Evolutionary conservation across 1,284 basidiomycete genomes (phyloP).

Genomic region (Trichosporon faecale): DNA sequence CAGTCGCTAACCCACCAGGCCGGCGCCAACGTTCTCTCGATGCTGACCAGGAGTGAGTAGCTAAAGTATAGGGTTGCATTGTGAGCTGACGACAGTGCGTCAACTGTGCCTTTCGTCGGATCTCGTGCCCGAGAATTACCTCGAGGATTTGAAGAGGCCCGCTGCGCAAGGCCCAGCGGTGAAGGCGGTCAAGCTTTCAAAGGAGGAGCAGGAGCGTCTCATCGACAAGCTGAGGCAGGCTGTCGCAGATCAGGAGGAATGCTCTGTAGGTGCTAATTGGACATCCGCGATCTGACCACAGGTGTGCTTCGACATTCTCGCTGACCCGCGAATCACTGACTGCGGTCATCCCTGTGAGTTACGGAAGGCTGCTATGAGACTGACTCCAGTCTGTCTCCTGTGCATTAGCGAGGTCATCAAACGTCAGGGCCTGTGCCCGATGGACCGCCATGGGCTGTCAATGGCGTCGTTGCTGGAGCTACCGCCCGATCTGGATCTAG

Average conservation of each 20-base stretch:
- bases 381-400: slow-evolving; percentile 58
- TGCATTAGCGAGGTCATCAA: slow-evolving; percentile 61
- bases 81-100: slow-evolving; percentile 57
- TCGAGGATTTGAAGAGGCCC: slow-evolving; percentile 60
- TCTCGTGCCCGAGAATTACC: slow-evolving; percentile 69
- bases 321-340: slow-evolving; percentile 70
- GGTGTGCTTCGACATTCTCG: slow-evolving; percentile 66
- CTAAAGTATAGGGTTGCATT: not conserved
- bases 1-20: slow-evolving; percentile 43
- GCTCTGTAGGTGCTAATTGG: slow-evolving; percentile 47
- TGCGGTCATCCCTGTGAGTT: slow-evolving; percentile 65
- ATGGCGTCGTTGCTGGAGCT: slow-evolving; percentile 65
- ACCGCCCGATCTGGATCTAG: slow-evolving; percentile 53
- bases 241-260: slow-evolving; percentile 80
- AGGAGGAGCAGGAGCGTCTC: slow-evolving; percentile 54
- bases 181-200: slow-evolving; percentile 26
- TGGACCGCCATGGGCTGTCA: slow-evolving; percentile 71
- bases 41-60: slow-evolving; percentile 65
- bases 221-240: slow-evolving; percentile 63
- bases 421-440: slow-evolving; percentile 71
- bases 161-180: slow-evolving; percentile 56
- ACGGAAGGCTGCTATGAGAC: not conserved
- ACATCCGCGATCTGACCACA: slow-evolving; percentile 43
- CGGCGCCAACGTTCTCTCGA: slow-evolving; percentile 63
- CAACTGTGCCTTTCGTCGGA: slow-evolving; percentile 78